phyloP scores from a whole-genome alignment of 2,329 filamentous ascomycete genomes.

The Trichophyton verrucosum region DNA sequence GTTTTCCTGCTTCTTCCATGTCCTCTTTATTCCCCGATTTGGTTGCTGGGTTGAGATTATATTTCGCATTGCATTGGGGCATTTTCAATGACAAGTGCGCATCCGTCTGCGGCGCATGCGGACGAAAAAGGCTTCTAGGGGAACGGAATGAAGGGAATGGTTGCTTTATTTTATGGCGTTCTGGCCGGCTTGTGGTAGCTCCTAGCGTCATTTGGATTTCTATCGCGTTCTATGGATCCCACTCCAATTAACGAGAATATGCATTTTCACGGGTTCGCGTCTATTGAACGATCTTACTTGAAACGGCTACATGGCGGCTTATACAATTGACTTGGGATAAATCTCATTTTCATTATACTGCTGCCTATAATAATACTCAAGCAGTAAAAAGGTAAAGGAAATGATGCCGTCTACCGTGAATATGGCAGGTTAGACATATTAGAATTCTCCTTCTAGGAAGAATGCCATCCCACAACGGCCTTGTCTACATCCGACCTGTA shows the following conservation, averaged over 20 bases:
- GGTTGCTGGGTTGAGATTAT: not conserved
- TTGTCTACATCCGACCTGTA: conserved; percentile 71
- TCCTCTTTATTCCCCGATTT: not conserved
- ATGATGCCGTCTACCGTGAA: no score
- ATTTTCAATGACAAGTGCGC: not conserved
- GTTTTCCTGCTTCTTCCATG: no score
- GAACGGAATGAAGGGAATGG: not conserved
- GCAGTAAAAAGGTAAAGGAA: no score
- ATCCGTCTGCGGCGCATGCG: not conserved
- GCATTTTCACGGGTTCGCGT: no score
- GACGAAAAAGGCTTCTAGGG: not conserved
- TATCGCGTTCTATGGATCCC: not conserved
- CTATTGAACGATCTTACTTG: no score
- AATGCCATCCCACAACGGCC: conserved; percentile 35
- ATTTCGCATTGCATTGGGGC: not conserved
- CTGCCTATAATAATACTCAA: no score
- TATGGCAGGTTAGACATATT: no score
- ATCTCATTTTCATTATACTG: no score
- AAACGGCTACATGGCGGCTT: no score
- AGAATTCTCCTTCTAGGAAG: not conserved
- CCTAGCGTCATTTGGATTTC: not conserved
- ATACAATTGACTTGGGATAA: no score
- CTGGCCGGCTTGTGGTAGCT: not conserved
- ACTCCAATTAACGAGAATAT: no score
- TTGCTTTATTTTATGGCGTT: not conserved